Evolutionary conservation across 345 rosid species (phyloP), one percentile per base, ranked within the genome.

Genomic region (Raphanus raphanistrum): DNA sequence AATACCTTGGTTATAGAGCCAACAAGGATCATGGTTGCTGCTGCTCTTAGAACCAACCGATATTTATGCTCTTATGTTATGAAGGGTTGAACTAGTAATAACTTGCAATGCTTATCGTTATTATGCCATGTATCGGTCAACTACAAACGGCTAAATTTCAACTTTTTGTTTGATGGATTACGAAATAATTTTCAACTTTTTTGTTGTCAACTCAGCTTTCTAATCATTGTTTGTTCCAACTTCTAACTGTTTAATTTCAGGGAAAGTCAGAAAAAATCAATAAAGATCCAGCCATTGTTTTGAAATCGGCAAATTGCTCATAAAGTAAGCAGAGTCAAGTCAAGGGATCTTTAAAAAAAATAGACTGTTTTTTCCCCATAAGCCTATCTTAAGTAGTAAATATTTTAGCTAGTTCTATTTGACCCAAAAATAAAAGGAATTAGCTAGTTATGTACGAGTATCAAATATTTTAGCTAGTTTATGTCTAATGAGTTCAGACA

Each of bases 201-300:
- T 50, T 35, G 2, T 63, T 26, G 71, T 54, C 80, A 63, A 70
- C 45, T 32, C 38, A 26, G 38, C 27, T 27, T 50, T 67, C 45
- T 9, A 43, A 13, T 59, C 43, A 17, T 75, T 29, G 28, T 5
- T 2, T 38, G 50, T 21, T 43, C 72, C 66, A 77, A 72, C 72
- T 31, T 41, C 72, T 77, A 71, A 79, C 77, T 45, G 57, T 66
- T 12, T 36, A 8, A 29, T 41, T 55, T 71, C 68, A 60, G 36
- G 32, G 2, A 12, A 70, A 17, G 59, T 28, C 64, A 63, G 33
- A 54, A 54, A 58, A 58, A 59, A 2, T 26, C n/a, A 26, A 59
- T 50, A 67, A 38, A 48, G 74, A 6, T 8, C 57, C 29, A 63
- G 28, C 41, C 4, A 76, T 4, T 52, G 41, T 62, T 50, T 52